These are phyloP conservation scores for Colletotrichum sp. DNA, from an alignment of 2,329 filamentous ascomycete species.

Conservation along the genomic window DNA sequence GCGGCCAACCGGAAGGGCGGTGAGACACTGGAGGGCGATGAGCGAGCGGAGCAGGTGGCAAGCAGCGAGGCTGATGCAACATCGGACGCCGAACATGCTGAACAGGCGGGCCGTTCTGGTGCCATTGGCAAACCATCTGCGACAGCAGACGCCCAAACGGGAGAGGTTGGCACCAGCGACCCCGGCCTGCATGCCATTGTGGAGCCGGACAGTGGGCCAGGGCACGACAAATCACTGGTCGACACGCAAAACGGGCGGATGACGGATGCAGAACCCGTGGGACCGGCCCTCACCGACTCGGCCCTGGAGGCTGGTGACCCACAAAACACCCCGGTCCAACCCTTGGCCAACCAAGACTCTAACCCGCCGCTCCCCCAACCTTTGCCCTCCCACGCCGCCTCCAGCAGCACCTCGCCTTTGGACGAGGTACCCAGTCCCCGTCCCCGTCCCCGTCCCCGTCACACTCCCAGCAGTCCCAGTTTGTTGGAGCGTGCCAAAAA, in stretches of 20 bases:
- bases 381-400: not conserved
- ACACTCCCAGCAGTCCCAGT: not conserved
- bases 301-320: slow-evolving; percentile 19
- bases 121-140: slow-evolving; percentile 12
- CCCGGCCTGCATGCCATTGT: slow-evolving; percentile 19
- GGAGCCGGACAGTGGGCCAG: not conserved
- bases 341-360: slow-evolving; percentile 21
- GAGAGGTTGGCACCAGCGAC: not conserved
- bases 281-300: slow-evolving; percentile 24
- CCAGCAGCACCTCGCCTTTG: not conserved
- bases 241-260: slow-evolving; percentile 21
- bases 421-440: not conserved
- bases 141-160: not conserved
- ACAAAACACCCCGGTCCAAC: slow-evolving; percentile 14
- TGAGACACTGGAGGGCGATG: slow-evolving; percentile 6
- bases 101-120: slow-evolving; percentile 11
- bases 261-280: slow-evolving; percentile 22
- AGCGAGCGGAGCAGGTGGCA: slow-evolving; percentile 5
- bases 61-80: slow-evolving; percentile 17
- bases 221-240: slow-evolving; percentile 18
- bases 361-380: slow-evolving; percentile 23
- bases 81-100: not conserved
- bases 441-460: not conserved
- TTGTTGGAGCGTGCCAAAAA: slow-evolving; percentile 10
- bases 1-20: slow-evolving; percentile 16